phyloP scores from a whole-genome alignment of 805 yeast species.

The Sungouiella thailandica region DNA sequence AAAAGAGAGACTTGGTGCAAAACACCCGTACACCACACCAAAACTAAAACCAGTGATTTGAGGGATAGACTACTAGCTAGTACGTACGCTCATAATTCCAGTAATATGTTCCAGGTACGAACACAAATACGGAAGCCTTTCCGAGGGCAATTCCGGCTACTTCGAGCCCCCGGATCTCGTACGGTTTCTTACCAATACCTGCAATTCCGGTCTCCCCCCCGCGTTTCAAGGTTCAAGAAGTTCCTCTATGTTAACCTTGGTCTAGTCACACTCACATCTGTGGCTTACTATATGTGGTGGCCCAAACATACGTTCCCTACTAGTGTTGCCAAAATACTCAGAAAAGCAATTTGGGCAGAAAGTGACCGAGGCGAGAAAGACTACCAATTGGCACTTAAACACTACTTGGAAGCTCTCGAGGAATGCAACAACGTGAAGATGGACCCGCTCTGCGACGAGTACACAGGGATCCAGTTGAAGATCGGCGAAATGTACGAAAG shows the following conservation, averaged over 20 bases:
- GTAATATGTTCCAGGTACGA: too few species aligned
- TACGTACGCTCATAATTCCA: too few species aligned
- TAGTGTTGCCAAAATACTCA: constrained; percentile 62
- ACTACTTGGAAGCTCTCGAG: constrained; percentile 70
- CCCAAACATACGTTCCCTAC: constrained; percentile 66
- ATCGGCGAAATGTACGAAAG: constrained; percentile 83
- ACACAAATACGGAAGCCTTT: too few species aligned
- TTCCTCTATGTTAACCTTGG: constrained; percentile 10
- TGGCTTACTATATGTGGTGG: constrained; percentile 46
- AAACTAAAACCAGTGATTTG: too few species aligned
- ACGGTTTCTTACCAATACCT: constrained; percentile 8
- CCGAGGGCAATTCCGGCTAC: too few species aligned
- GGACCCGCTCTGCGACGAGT: constrained; percentile 65
- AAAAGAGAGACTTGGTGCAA: too few species aligned
- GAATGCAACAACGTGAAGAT: constrained; percentile 53
- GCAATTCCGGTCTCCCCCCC: constrained; percentile 10
- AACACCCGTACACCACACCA: too few species aligned
- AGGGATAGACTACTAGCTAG: too few species aligned
- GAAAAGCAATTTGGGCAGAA: constrained; percentile 83
- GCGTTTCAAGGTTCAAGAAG: constrained; percentile 12
- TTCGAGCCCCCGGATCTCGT: too few species aligned
- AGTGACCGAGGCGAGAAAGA: constrained; percentile 60
- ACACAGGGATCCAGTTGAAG: constrained; percentile 86
- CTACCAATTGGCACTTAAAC: constrained; percentile 61
- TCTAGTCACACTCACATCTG: constrained; percentile 17